Conservation (phyloP, 2,329 filamentous ascomycete species). For the Arthrobotrys megalospora region DNA sequence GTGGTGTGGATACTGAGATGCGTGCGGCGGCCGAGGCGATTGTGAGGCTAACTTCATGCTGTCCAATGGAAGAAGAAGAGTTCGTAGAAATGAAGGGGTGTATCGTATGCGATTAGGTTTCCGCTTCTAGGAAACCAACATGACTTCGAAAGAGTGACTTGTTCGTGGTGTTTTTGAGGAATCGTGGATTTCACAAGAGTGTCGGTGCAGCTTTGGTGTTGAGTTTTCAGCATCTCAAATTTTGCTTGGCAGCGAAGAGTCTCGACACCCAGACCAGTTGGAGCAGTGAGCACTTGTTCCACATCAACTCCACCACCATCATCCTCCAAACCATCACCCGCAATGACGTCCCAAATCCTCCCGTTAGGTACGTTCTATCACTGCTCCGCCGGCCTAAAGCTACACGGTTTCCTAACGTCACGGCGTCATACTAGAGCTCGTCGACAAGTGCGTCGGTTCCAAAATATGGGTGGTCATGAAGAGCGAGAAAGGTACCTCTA, state of each 20-base stretch:
- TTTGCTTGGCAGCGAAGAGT: conserved; percentile 37
- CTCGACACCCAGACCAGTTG: neutral
- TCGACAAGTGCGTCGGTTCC: conserved; percentile 98
- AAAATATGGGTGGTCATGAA: conserved; percentile 99
- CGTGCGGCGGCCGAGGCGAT: conserved; percentile 3
- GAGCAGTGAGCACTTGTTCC: neutral
- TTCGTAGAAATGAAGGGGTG: neutral
- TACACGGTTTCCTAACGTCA: conserved; percentile 17
- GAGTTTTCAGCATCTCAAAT: conserved; percentile 33
- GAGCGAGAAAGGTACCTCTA: conserved; percentile 86
- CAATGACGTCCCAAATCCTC: conserved; percentile 81
- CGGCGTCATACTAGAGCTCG: conserved; percentile 78
- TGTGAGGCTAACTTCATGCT: conserved; percentile 8
- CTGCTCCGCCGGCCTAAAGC: neutral
- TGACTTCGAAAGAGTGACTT: conserved; percentile 11
- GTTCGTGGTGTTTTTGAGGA: neutral
- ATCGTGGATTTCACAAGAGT: neutral
- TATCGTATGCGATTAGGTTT: conserved; percentile 19
- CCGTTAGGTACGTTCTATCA: conserved; percentile 73
- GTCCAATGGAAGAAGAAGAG: neutral
- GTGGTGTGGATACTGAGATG: conserved; percentile 14
- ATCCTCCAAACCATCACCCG: conserved; percentile 56
- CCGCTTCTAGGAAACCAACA: neutral
- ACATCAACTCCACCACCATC: conserved; percentile 32
- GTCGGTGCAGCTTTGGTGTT: conserved; percentile 23